Percentiles rank a stretch among this genome's conserved stretches.
These are phyloP conservation scores for Tolypocladium cylindrosporum DNA, from an alignment of 2,329 filamentous ascomycete genomes.

Conservation along the genomic window DNA sequence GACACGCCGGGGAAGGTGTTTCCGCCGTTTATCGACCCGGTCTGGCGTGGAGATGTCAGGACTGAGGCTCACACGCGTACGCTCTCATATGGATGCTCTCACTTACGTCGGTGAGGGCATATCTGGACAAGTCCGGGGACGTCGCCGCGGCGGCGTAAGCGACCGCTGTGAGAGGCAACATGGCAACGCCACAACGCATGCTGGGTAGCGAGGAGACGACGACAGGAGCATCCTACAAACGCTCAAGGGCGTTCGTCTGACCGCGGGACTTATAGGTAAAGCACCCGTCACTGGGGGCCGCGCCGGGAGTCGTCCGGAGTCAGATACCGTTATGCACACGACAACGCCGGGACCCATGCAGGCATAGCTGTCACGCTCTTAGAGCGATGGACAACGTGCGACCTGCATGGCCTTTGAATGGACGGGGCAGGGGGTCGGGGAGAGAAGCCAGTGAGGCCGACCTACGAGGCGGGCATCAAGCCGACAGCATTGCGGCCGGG, in stretches of 20 bases:
- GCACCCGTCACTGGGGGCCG: not conserved
- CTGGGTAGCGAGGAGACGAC: not conserved
- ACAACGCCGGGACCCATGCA: not conserved
- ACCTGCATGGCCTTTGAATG: not conserved
- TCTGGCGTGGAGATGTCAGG: slow-evolving; percentile 16
- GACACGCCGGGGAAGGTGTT: slow-evolving; percentile 42
- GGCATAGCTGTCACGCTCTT: not conserved
- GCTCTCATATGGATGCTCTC: not conserved
- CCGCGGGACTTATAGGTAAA: not conserved
- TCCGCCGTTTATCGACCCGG: slow-evolving; percentile 32
- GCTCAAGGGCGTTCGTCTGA: not conserved
- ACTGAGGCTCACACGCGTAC: not conserved
- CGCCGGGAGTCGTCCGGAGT: not conserved
- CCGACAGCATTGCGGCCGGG: not conserved
- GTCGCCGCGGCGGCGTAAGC: not conserved
- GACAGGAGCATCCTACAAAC: not conserved
- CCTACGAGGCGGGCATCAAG: not conserved
- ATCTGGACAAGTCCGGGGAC: slow-evolving; percentile 16
- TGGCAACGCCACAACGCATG: not conserved
- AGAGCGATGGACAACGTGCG: not conserved
- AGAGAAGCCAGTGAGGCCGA: not conserved
- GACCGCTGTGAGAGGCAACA: not conserved
- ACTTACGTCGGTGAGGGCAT: slow-evolving; percentile 25
- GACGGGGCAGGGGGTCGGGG: not conserved
- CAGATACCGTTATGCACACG: not conserved